Conservation (phyloP, 2,329 filamentous ascomycete species). For the Phialemoniopsis sp. region DNA sequence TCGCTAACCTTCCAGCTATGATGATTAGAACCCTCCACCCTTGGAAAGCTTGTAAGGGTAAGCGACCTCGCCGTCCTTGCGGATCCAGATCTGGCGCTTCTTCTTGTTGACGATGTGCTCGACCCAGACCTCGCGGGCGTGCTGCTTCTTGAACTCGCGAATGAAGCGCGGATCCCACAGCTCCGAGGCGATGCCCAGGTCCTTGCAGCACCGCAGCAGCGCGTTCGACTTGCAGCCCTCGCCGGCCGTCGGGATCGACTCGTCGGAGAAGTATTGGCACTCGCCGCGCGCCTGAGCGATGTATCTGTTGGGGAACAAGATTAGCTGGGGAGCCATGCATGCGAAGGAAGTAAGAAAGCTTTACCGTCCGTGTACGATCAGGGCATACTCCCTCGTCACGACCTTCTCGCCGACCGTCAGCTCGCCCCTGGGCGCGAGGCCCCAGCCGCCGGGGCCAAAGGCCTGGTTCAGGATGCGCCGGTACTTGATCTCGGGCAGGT, state of each 20-base stretch:
- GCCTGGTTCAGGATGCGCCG: slow-evolving; percentile 82
- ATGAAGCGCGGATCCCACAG: slow-evolving; percentile 96
- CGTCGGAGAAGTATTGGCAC: slow-evolving; percentile 86
- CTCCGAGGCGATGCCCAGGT: slow-evolving; percentile 89
- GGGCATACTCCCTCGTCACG: slow-evolving; percentile 86
- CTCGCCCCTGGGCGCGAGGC: slow-evolving; percentile 82
- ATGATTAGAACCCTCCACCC: too few species aligned
- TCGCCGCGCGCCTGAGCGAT: slow-evolving; percentile 91
- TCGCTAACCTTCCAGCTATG: too few species aligned
- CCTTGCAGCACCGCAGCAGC: slow-evolving; percentile 97
- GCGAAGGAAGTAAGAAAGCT: slow-evolving; percentile 20
- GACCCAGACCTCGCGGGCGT: slow-evolving; percentile 79
- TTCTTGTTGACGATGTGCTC: slow-evolving; percentile 86
- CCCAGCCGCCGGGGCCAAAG: slow-evolving; percentile 96
- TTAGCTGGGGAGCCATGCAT: background rate
- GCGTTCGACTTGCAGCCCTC: slow-evolving; percentile 98
- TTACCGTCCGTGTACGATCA: slow-evolving; percentile 83
- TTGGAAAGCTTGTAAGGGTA: slow-evolving; percentile 49
- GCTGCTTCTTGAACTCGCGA: slow-evolving; percentile 70
- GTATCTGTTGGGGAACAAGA: slow-evolving; percentile 50
- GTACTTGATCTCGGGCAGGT: slow-evolving; percentile 98
- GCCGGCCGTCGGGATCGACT: slow-evolving; percentile 87
- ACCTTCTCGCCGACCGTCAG: slow-evolving; percentile 78
- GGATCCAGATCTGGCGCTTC: slow-evolving; percentile 80
- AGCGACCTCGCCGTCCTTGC: slow-evolving; percentile 73